Evolutionary conservation across 2,329 filamentous ascomycete species (phyloP).

Genomic region (Colletotrichum sp.): DNA sequence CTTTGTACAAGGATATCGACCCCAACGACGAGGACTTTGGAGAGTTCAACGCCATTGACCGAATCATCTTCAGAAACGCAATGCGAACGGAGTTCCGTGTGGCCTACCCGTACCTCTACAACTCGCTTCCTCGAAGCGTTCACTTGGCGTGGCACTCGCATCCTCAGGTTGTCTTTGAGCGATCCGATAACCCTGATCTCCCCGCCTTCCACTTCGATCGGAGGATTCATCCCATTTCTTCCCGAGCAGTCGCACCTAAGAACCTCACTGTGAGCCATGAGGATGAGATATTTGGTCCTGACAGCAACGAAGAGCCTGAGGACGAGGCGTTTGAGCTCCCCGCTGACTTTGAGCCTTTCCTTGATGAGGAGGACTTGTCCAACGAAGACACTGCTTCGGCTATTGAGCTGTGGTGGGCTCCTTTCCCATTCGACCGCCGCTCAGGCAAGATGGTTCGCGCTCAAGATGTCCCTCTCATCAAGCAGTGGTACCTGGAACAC

Average conservation of each 20-base stretch:
- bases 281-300: constrained; percentile 87
- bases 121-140: constrained; percentile 93
- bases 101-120: constrained; percentile 93
- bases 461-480: constrained; percentile 94
- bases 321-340: constrained; percentile 89
- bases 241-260: constrained; percentile 89
- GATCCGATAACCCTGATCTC: constrained; percentile 84
- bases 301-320: constrained; percentile 74
- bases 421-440: constrained; percentile 91
- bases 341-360: constrained; percentile 81
- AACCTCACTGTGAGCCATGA: constrained; percentile 93
- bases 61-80: constrained; percentile 96
- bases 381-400: constrained; percentile 89
- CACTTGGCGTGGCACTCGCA: constrained; percentile 93
- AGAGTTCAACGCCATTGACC: constrained; percentile 98
- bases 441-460: constrained; percentile 96
- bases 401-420: constrained; percentile 97
- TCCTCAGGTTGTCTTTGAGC: constrained; percentile 90
- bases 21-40: constrained; percentile 99
- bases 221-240: constrained; percentile 97
- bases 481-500: constrained; percentile 98
- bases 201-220: constrained; percentile 98
- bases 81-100: constrained; percentile 96
- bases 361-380: constrained; percentile 87
- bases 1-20: constrained; percentile 97